These are phyloP conservation scores for Arxiozyma telluris DNA, from an alignment of 1,139 yeast genomes.

Conservation along the genomic window DNA sequence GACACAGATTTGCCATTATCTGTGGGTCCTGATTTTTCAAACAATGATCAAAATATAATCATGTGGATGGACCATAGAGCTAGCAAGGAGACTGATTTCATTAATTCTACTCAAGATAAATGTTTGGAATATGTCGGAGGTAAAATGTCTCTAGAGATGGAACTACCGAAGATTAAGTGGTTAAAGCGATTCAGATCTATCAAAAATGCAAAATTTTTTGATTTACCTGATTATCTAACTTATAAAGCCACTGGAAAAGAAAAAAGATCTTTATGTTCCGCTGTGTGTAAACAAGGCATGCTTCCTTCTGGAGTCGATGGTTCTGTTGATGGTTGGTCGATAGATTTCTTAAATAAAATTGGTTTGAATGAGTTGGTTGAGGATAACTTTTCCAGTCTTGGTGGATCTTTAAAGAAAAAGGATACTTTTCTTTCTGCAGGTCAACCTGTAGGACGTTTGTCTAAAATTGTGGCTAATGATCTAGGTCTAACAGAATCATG, in stretches of 20 bases:
- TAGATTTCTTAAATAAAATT: conserved; percentile 57
- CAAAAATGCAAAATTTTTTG: conserved; percentile 74
- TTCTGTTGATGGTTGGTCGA: conserved; percentile 82
- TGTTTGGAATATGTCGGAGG: conserved; percentile 92
- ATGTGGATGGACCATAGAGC: conserved; percentile 99
- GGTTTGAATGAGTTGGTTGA: conserved; percentile 71
- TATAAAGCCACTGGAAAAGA: conserved; percentile 84
- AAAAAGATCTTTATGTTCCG: conserved; percentile 79
- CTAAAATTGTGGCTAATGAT: conserved; percentile 61
- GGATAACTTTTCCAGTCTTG: conserved; percentile 68
- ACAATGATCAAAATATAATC: conserved; percentile 69
- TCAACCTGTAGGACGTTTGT: conserved; percentile 69
- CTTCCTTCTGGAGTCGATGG: conserved; percentile 87
- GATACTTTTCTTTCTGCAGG: conserved; percentile 76
- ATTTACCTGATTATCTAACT: conserved; percentile 82
- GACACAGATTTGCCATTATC: conserved; percentile 61
- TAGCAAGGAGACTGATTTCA: conserved; percentile 67
- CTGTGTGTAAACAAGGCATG: conserved; percentile 92
- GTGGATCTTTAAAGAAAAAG: conserved; percentile 45
- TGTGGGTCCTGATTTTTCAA: conserved; percentile 84
- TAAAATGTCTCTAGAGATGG: conserved; percentile 96
- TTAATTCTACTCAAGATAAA: conserved; percentile 72
- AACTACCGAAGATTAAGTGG: conserved; percentile 95
- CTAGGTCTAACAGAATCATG: conserved; percentile 74
- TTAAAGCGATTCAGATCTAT: conserved; percentile 75